These are phyloP conservation scores for Ettlia oleoabundans DNA, from an alignment of 139 green algal species.

Conservation along the genomic window DNA sequence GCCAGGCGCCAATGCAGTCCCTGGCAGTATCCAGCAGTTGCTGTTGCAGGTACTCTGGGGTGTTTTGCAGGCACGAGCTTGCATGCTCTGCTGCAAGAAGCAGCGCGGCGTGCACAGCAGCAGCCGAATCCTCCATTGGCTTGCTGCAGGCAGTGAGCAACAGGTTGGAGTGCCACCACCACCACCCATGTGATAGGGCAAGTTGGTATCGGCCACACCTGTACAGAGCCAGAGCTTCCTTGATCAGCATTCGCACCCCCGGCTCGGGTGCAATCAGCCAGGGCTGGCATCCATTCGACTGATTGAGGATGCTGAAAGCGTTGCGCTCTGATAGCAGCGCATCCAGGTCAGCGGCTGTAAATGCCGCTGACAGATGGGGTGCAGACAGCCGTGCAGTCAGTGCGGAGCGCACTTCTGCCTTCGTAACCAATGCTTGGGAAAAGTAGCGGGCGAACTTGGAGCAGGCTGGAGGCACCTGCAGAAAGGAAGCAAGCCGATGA, in stretches of 20 bases:
- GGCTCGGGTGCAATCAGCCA: conserved; percentile 17
- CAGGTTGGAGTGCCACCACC: too few species aligned
- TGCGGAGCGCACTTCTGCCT: background rate
- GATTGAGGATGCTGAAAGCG: background rate
- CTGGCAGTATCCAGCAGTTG: background rate
- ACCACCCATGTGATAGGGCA: too few species aligned
- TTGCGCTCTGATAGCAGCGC: background rate
- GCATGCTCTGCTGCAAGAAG: background rate
- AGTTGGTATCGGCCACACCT: too few species aligned
- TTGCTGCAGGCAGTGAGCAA: too few species aligned
- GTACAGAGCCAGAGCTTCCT: background rate
- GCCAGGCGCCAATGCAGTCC: background rate
- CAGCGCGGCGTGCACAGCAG: background rate
- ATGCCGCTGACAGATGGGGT: background rate
- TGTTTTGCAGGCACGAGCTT: background rate
- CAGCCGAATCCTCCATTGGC: background rate
- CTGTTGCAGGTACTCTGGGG: background rate
- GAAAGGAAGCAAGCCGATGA: too few species aligned
- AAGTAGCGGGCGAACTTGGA: background rate
- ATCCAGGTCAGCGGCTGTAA: background rate
- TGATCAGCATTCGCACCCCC: background rate
- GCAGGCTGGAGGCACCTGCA: too few species aligned
- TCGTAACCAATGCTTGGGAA: background rate
- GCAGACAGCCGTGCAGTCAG: background rate
- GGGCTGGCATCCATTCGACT: background rate